Conservation (phyloP, 768 basidiomycete genomes). For the Arthromyces matolae region DNA sequence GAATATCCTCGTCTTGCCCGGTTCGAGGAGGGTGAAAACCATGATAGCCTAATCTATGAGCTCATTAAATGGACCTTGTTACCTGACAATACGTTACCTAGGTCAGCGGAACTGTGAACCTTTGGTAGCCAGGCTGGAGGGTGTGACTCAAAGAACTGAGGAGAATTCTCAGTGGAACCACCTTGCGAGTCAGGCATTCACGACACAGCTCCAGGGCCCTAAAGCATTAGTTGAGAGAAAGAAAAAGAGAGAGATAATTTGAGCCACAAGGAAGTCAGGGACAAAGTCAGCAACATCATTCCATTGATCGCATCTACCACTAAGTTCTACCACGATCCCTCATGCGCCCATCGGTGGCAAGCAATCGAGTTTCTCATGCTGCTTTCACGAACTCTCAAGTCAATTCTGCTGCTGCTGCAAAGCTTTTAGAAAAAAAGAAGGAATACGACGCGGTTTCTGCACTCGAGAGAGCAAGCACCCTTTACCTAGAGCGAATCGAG, state of each 20-base stretch:
- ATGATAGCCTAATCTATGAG: slow-evolving; percentile 53
- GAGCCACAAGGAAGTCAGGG: no score
- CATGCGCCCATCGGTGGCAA: slow-evolving; percentile 57
- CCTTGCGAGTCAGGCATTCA: slow-evolving; percentile 36
- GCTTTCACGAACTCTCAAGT: slow-evolving; percentile 33
- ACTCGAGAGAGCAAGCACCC: slow-evolving; percentile 57
- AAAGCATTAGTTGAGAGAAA: slow-evolving; percentile 8
- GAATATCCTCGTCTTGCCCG: slow-evolving; percentile 69
- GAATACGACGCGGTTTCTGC: slow-evolving; percentile 75
- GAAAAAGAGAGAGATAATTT: no score
- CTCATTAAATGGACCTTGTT: background rate
- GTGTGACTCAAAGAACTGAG: slow-evolving; percentile 58
- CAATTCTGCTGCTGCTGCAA: slow-evolving; percentile 45
- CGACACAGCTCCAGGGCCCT: slow-evolving; percentile 5
- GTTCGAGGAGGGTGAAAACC: slow-evolving; percentile 76
- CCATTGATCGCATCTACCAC: background rate
- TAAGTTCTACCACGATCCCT: slow-evolving; percentile 1
- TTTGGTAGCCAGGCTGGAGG: slow-evolving; percentile 75
- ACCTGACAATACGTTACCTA: slow-evolving; percentile 39
- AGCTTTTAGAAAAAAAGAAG: slow-evolving; percentile 75
- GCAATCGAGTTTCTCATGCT: slow-evolving; percentile 48
- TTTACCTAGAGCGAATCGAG: slow-evolving; percentile 66
- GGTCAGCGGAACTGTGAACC: slow-evolving; percentile 61
- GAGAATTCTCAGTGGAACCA: slow-evolving; percentile 22
- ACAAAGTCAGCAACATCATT: no score